Conservation (phyloP, 139 green algal species). For the Volvox reticuliferus region DNA sequence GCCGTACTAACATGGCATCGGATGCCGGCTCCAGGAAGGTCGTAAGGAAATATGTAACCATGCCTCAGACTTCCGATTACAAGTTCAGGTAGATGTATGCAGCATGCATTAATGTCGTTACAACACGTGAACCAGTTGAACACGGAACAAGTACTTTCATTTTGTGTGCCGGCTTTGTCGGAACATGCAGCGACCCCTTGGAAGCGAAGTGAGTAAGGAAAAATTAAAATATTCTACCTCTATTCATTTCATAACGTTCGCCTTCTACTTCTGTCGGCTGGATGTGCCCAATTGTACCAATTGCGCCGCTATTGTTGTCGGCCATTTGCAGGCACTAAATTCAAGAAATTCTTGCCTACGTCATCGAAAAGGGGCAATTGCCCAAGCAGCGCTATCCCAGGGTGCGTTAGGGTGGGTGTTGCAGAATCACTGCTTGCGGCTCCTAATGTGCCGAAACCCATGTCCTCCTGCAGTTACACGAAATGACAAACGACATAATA, state of each 20-base stretch:
- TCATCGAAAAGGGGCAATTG: not conserved
- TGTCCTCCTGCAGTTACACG: not conserved
- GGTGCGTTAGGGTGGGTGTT: not conserved
- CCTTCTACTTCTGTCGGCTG: not conserved
- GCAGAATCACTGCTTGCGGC: not conserved
- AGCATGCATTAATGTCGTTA: no score
- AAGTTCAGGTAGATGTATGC: no score
- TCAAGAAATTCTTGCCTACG: not conserved
- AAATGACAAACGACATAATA: constrained; percentile 64
- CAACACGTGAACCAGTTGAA: no score
- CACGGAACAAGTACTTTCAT: no score
- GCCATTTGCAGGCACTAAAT: not conserved
- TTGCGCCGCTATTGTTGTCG: not conserved
- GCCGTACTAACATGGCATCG: no score
- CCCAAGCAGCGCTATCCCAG: not conserved
- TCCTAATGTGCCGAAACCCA: not conserved
- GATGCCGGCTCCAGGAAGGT: no score
- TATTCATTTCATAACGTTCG: not conserved
- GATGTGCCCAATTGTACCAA: no score
- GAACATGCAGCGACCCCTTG: not conserved
- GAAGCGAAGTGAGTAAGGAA: not conserved
- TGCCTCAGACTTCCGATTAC: no score
- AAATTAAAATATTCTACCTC: not conserved
- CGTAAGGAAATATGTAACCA: no score
- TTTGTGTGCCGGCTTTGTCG: no score